A percentile compares a stretch with the other conserved stretches of the same genome.
phyloP scores from a whole-genome alignment of 208 protist species.

The Crithidia brevicula region DNA sequence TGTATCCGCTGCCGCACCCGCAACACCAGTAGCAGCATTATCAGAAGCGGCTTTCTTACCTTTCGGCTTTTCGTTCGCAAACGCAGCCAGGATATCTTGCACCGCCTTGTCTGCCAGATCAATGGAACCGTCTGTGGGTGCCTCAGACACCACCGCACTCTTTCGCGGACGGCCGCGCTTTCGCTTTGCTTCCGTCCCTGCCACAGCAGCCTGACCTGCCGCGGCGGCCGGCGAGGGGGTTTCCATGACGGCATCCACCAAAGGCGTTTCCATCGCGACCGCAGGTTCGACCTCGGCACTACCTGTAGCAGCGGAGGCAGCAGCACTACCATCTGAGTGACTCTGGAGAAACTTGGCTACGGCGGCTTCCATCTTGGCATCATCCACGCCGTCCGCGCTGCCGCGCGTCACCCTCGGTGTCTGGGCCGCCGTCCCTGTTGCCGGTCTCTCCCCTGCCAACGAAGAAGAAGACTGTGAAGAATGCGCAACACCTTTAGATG shows the following conservation, averaged over 20 bases:
- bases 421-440: too few species aligned
- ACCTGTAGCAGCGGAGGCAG: too few species aligned
- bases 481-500: too few species aligned
- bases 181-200: neutral
- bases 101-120: slow-evolving; percentile 1
- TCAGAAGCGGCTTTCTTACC: too few species aligned
- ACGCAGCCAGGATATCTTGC: neutral
- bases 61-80: slow-evolving; percentile 1
- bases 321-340: neutral
- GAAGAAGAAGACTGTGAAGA: too few species aligned
- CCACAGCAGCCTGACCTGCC: neutral
- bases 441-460: too few species aligned
- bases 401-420: neutral
- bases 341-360: slow-evolving; percentile 8
- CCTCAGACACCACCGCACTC: neutral
- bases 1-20: too few species aligned
- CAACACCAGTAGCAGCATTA: too few species aligned
- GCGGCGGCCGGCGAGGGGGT: slow-evolving; percentile 3
- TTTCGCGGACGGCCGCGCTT: slow-evolving; percentile 2
- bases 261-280: slow-evolving; percentile 14
- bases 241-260: slow-evolving; percentile 8
- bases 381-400: neutral
- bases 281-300: neutral
- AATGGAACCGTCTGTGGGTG: neutral
- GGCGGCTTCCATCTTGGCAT: slow-evolving; percentile 2